These are phyloP conservation scores for Juglanconis oblonga DNA, from an alignment of 2,329 filamentous ascomycete genomes.

Conservation along the genomic window DNA sequence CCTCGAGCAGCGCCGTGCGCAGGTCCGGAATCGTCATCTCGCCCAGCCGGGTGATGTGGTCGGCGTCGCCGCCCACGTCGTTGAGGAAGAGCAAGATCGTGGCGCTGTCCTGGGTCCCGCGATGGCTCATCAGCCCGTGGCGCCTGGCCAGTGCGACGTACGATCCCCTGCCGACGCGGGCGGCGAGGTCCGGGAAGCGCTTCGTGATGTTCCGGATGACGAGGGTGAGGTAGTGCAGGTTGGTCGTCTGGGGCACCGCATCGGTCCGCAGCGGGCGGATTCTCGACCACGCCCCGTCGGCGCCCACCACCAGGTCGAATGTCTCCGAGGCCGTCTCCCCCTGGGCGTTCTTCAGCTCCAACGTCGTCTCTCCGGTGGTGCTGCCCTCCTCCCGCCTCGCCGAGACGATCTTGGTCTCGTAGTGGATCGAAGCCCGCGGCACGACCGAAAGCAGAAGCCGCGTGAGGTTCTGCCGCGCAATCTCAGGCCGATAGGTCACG, in stretches of 20 bases:
- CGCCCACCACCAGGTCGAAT: slow-evolving; percentile 38
- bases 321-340: slow-evolving; percentile 19
- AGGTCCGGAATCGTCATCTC: slow-evolving; percentile 13
- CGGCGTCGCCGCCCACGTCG: slow-evolving; percentile 24
- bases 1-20: slow-evolving; percentile 23
- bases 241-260: slow-evolving; percentile 35
- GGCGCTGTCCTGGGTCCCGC: slow-evolving; percentile 27
- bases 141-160: slow-evolving; percentile 33
- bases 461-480: slow-evolving; percentile 33
- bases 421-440: slow-evolving; percentile 33
- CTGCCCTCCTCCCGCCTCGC: not conserved
- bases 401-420: slow-evolving; percentile 33
- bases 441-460: slow-evolving; percentile 32
- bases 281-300: slow-evolving; percentile 39
- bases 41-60: slow-evolving; percentile 11
- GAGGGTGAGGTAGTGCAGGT: slow-evolving; percentile 35
- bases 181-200: slow-evolving; percentile 35
- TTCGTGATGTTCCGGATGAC: slow-evolving; percentile 31
- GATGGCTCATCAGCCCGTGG: slow-evolving; percentile 34
- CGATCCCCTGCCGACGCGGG: slow-evolving; percentile 37
- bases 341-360: slow-evolving; percentile 21
- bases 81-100: slow-evolving; percentile 29
- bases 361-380: not conserved
- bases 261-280: slow-evolving; percentile 34
- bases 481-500: slow-evolving; percentile 32